Evolutionary conservation across 192 early-diverging fungal genomes (phyloP), one percentile per base, ranked within the genome.

Genomic region (Mortierella hygrophila): DNA sequence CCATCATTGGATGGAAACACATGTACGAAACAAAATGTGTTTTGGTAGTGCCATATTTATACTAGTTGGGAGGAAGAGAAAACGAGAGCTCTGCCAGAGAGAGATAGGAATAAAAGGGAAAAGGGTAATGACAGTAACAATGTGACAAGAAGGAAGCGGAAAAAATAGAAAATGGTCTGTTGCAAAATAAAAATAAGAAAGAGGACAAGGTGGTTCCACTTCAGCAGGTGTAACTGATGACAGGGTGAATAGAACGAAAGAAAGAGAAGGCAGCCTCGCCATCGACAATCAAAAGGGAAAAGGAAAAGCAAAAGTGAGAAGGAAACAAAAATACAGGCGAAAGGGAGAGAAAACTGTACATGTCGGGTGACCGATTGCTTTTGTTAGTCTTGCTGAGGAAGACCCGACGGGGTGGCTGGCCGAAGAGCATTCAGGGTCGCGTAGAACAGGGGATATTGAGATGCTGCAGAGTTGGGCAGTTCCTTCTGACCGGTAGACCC

Each of bases 381-480:
- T 63, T 68, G 70, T 26, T 81, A 75, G 52, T 76, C 72, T 75
- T 79, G 82, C 42, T 37, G 15, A 37, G 69, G 65, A 18, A 70
- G 65, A 18, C 73, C 71, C 16, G 81, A 79, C 8, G 84, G 79
- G 9, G 84, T 78, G 5, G 49, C 42, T 6, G 84, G 84, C 6
- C 84, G 79, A 26, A 86, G 79, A 4, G 79, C 84, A n/a, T 78
- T 86, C 75, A 86, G 41, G 16, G 84, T 86, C 18, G 84, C 84
- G 44, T 86, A 86, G 71, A 86, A 86, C 42, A 86, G 75, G 8
- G 84, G 84, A 72, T 81, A 86, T 69, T 80, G 84, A 20, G 84
- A 21, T 13, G 84, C 75, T 26, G 79, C 70, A 15, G 84, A 74
- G n/a, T 72, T 75, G 8, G 68, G 79, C 23, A 41, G 60, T 32